Base-by-base conservation (phyloP, 345 rosid genomes). In the Linum lewisii region DNA sequence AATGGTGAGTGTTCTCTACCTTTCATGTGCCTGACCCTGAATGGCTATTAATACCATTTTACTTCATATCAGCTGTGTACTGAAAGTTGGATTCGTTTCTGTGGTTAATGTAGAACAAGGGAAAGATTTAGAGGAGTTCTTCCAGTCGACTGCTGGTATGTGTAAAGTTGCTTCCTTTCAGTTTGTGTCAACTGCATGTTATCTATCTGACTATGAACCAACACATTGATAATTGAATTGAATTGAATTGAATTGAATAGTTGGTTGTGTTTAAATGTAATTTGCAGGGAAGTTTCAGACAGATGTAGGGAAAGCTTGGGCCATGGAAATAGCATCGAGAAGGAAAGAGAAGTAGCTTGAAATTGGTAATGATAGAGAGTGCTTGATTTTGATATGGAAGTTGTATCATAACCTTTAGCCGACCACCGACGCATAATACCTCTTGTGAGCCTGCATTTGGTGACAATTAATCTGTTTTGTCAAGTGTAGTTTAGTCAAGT, bases 231-330 rank as follows among this genome's bases (percentile, higher is more conserved):
- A 11, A 42, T 11, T 11, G 14, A 11, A 42, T 11, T n/a, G n/a
- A n/a, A n/a, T n/a, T n/a, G n/a, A n/a, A n/a, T n/a, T n/a, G n/a
- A n/a, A n/a, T 38, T 16, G 14, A 6, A 25, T 25, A 18, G 18
- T 5, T 26, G 19, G 51, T 13, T 10, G 21, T 32, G 10, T 21
- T 29, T 29, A n/a, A 56, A 15, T 24, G 37, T 24, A 57, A 51
- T 65, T 36, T 81, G 61, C 90, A 89, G 90, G 95, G 45, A 90
- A 81, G 72, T 81, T 90, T 58, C 97, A 83, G 78, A 90, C 95
- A 2, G 87, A 90, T 13, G 63, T 90, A 52, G 95, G 97, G 59
- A 87, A 84, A 70, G 90, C 95, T 57, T 90, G 95, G 95, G 97
- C 97, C 1, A 64, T 23, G 8, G 95, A 90, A 76, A 79, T 90